phyloP scores from a whole-genome alignment of 2,329 filamentous ascomycete species.

The Alternaria triticina region DNA sequence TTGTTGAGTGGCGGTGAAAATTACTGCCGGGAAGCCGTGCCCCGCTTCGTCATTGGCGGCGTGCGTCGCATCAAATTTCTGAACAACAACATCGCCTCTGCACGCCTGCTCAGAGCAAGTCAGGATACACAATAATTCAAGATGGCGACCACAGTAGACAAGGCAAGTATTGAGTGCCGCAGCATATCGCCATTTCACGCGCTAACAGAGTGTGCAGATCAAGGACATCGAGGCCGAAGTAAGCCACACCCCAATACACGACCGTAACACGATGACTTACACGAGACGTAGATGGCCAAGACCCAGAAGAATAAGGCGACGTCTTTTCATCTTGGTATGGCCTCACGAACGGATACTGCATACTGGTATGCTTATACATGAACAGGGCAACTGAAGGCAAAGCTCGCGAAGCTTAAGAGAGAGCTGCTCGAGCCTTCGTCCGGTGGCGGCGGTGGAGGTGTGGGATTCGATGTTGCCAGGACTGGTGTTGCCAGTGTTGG shows the following conservation, averaged over 20 bases:
- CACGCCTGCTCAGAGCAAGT: conserved; percentile 5
- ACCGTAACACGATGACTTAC: conserved; percentile 28
- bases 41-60: conserved; percentile 37
- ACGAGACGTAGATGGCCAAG: conserved; percentile 75
- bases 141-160: conserved; percentile 98
- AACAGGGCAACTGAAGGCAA: conserved; percentile 87
- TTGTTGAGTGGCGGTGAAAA: conserved; percentile 13
- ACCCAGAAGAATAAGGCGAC: conserved; percentile 98
- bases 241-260: conserved; percentile 48
- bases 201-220: conserved; percentile 67
- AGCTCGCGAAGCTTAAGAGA: conserved; percentile 95
- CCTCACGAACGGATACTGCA: neutral
- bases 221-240: conserved; percentile 96
- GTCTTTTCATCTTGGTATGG: conserved; percentile 80
- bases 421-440: conserved; percentile 86
- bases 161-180: conserved; percentile 63
- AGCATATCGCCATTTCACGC: conserved; percentile 34
- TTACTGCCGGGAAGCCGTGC: conserved; percentile 21
- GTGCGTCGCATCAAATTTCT: conserved; percentile 41
- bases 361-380: conserved; percentile 30
- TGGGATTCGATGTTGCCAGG: conserved; percentile 95
- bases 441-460: conserved; percentile 82
- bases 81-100: conserved; percentile 14
- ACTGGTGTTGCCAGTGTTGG: conserved; percentile 97
- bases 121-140: conserved; percentile 49